These are phyloP conservation scores for Flaveria linearis DNA, from an alignment of 129 eudicot genomes.

Conservation along the genomic window DNA sequence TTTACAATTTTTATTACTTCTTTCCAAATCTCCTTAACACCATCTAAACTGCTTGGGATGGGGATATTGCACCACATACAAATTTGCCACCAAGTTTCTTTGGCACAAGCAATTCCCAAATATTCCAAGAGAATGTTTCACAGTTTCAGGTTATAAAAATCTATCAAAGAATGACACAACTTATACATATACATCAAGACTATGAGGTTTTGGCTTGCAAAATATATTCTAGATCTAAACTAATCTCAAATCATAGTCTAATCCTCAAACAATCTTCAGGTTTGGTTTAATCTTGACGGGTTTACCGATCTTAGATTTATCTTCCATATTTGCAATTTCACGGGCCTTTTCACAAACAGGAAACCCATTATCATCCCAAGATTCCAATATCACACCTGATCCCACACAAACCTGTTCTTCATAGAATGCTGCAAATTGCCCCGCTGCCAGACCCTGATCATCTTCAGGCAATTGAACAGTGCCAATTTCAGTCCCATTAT, in stretches of 20 bases:
- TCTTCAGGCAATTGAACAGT: slow-evolving; percentile 73
- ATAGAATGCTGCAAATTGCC: slow-evolving; percentile 94
- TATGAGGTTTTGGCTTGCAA: not conserved
- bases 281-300: slow-evolving; percentile 75
- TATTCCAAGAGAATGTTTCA: not conserved
- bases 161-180: slow-evolving; percentile 16
- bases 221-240: slow-evolving; percentile 9
- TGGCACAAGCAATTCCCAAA: no score
- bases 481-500: slow-evolving; percentile 53
- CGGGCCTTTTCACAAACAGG: slow-evolving; percentile 83
- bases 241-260: slow-evolving; percentile 21
- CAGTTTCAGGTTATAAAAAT: not conserved
- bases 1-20: no score
- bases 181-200: slow-evolving; percentile 28
- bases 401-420: slow-evolving; percentile 67
- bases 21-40: no score
- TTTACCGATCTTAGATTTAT: slow-evolving; percentile 82
- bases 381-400: slow-evolving; percentile 91
- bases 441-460: slow-evolving; percentile 99
- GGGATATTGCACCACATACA: no score
- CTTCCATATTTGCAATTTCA: slow-evolving; percentile 74
- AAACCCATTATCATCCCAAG: slow-evolving; percentile 84
- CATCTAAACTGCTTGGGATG: no score
- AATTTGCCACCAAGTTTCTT: no score
- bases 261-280: slow-evolving; percentile 38